phyloP scores from a whole-genome alignment of 2,329 filamentous ascomycete species.

The Kalaharituber pfeilii region DNA sequence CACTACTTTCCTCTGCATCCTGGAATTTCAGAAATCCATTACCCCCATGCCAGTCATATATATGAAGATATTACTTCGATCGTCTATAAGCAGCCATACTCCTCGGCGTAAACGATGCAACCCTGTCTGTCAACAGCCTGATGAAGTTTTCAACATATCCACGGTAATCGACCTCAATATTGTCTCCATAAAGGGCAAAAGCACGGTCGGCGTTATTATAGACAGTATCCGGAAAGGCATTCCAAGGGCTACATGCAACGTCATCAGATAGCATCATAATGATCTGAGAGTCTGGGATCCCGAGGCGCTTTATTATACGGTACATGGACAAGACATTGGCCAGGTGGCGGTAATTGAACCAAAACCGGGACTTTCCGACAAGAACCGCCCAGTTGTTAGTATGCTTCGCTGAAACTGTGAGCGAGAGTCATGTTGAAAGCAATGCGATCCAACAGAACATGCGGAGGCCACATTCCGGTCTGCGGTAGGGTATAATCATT shows the following conservation, averaged over 20 bases:
- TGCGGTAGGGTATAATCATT: too few relatives aligned
- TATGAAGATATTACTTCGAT: conserved; percentile 88
- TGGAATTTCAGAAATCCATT: conserved; percentile 98
- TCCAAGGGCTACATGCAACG: conserved; percentile 98
- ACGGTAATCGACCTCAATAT: conserved; percentile 96
- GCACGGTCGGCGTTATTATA: conserved; percentile 96
- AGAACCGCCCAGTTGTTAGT: conserved; percentile 98
- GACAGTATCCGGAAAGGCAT: conserved; percentile 91
- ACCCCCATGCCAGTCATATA: conserved; percentile 98
- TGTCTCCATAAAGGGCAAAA: conserved; percentile 91
- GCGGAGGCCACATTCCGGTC: too few relatives aligned
- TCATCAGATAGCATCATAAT: conserved; percentile 99
- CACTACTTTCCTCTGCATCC: conserved; percentile 91
- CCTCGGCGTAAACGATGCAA: conserved; percentile 83
- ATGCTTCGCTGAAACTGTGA: conserved; percentile 48
- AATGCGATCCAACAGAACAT: too few relatives aligned
- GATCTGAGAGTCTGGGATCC: conserved; percentile 95
- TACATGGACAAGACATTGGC: conserved; percentile 96
- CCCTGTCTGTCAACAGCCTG: conserved; percentile 77
- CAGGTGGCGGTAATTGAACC: conserved; percentile 99
- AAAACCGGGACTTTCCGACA: conserved; percentile 96
- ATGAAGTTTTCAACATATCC: conserved; percentile 99
- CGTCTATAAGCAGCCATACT: conserved; percentile 92
- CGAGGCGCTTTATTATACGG: conserved; percentile 90
- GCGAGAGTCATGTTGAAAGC: conserved; percentile 15